Evolutionary conservation across 306 rosid genomes (phyloP).

Genomic region (Rosa chinensis): DNA sequence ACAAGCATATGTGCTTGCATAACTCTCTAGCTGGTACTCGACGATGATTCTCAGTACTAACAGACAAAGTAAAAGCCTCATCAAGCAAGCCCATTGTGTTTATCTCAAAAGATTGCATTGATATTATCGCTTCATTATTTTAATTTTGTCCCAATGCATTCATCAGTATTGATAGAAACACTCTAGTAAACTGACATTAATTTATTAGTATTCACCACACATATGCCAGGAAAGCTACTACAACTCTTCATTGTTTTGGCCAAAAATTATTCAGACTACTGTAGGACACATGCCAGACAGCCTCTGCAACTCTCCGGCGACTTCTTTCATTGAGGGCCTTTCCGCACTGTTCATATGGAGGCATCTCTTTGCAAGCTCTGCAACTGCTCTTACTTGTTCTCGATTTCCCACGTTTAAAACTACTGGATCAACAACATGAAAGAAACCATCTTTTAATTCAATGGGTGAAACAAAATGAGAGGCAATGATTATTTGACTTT

Average conservation of each 20-base stretch:
- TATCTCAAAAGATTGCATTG: not conserved
- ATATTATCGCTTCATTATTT: not conserved
- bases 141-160: not conserved
- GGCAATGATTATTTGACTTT: not conserved
- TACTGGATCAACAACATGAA: not conserved
- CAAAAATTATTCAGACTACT: not conserved
- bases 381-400: conserved; percentile 6
- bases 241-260: not conserved
- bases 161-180: not conserved
- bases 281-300: not conserved
- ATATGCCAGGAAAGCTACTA: not conserved
- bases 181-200: not conserved
- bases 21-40: not conserved
- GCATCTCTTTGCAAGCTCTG: conserved; percentile 22
- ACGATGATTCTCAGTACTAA: not conserved
- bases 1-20: not conserved
- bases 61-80: not conserved
- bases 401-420: not conserved
- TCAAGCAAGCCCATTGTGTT: not conserved
- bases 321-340: not conserved
- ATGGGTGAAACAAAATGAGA: conserved; percentile 2
- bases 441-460: not conserved
- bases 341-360: not conserved
- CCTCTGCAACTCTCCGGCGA: not conserved
- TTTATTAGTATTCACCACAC: not conserved